A percentile compares a stretch with the other conserved stretches of the same genome.
These are phyloP conservation scores for Pelargonium nanum DNA, from an alignment of 345 rosid genomes.

Conservation along the genomic window DNA sequence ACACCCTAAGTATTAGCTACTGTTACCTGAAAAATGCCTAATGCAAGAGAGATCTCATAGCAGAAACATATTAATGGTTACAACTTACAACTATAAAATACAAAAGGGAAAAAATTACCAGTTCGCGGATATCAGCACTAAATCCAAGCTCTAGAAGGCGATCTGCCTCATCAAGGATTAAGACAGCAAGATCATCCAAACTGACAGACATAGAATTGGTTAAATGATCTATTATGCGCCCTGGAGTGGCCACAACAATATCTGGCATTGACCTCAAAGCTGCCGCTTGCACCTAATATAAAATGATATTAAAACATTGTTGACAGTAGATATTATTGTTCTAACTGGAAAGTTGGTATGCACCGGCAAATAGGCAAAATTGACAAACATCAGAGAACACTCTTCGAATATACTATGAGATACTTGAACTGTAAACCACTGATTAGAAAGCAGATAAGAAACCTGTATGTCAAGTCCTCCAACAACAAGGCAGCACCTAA, in stretches of 20 bases:
- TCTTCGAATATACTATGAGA: not conserved
- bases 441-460: conserved; percentile 7
- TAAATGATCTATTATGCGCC: conserved; percentile 95
- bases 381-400: not conserved
- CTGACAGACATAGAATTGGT: conserved; percentile 90
- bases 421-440: not conserved
- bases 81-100: not conserved
- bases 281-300: conserved; percentile 66
- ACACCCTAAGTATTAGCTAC: not conserved
- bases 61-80: not conserved
- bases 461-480: conserved; percentile 95
- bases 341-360: not conserved
- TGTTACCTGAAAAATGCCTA: not conserved
- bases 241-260: conserved; percentile 96
- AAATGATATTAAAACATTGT: conserved; percentile 4
- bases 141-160: conserved; percentile 95
- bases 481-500: conserved; percentile 79
- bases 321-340: not conserved
- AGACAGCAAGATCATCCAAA: conserved; percentile 84
- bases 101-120: conserved; percentile 36
- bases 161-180: conserved; percentile 95
- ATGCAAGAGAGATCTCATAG: not conserved
- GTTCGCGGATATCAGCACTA: conserved; percentile 83
- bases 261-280: conserved; percentile 91
- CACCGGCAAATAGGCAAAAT: not conserved